These are phyloP conservation scores for Adansonia rubrostipa DNA, from an alignment of 441 rosid species.

Conservation along the genomic window DNA sequence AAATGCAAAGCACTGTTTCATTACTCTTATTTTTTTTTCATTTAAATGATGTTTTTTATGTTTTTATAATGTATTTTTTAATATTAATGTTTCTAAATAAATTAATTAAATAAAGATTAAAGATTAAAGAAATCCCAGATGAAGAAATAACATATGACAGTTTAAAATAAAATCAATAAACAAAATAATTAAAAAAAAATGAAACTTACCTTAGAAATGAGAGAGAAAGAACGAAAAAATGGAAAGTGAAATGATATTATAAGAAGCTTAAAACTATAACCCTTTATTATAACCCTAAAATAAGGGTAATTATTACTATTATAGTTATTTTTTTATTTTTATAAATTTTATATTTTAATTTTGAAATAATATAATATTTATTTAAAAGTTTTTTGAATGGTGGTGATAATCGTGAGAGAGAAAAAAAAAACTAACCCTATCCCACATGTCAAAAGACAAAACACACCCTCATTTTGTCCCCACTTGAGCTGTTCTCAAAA, in stretches of 20 bases:
- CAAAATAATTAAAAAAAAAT: slow-evolving; percentile 21
- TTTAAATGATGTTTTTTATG: not conserved
- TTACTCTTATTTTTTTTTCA: not conserved
- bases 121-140: slow-evolving; percentile 57
- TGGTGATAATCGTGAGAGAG: slow-evolving; percentile 20
- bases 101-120: slow-evolving; percentile 15
- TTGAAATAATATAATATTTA: slow-evolving; percentile 8
- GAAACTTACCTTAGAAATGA: slow-evolving; percentile 48
- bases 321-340: not conserved
- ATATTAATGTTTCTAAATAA: not conserved
- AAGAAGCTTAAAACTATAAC: slow-evolving; percentile 35
- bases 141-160: slow-evolving; percentile 46
- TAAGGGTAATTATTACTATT: slow-evolving; percentile 25
- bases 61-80: slow-evolving; percentile 12
- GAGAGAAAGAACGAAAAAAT: slow-evolving; percentile 44
- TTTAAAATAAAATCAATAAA: slow-evolving; percentile 33
- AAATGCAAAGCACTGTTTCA: slow-evolving; percentile 24
- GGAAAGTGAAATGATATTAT: slow-evolving; percentile 41
- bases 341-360: not conserved
- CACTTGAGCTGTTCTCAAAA: not conserved
- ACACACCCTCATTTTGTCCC: not conserved
- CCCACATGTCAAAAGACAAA: not conserved
- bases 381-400: slow-evolving; percentile 18
- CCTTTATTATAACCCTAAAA: slow-evolving; percentile 32
- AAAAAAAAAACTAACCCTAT: slow-evolving; percentile 16